Percentiles rank a stretch among this genome's conserved stretches.
These are phyloP conservation scores for Cadophora sp. DNA, from an alignment of 2,329 filamentous ascomycete species.

Conservation along the genomic window DNA sequence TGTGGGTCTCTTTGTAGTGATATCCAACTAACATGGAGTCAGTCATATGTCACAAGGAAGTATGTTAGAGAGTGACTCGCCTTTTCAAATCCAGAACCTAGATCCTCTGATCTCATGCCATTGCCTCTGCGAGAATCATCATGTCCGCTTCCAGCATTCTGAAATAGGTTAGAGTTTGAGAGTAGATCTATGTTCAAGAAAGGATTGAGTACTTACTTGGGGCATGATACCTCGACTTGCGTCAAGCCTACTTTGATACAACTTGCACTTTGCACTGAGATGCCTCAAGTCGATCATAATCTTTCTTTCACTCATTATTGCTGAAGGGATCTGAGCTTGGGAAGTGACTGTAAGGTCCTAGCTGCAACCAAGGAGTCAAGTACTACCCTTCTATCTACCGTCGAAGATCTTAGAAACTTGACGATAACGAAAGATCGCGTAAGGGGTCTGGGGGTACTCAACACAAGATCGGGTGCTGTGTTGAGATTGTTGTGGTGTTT, in stretches of 20 bases:
- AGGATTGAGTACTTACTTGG: background rate
- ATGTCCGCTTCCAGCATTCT: background rate
- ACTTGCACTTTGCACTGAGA: background rate
- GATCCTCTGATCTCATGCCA: background rate
- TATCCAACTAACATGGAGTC: background rate
- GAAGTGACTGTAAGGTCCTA: background rate
- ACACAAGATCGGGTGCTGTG: background rate
- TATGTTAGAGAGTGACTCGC: background rate
- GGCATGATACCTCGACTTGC: background rate
- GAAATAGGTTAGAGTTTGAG: background rate
- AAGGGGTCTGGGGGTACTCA: too few relatives aligned
- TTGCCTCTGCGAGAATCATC: background rate
- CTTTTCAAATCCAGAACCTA: background rate
- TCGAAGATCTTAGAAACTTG: background rate
- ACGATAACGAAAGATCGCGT: background rate
- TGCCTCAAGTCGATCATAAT: constrained; percentile 1
- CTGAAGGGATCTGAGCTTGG: background rate
- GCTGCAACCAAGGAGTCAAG: background rate
- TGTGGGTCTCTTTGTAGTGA: background rate
- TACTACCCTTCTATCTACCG: background rate
- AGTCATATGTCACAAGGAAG: background rate
- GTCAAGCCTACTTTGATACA: background rate
- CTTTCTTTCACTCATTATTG: constrained; percentile 1
- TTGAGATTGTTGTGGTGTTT: background rate
- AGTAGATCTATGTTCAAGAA: background rate